Conservation (phyloP, 352 stramenopile species). For the Saprolegnia parasitica region DNA sequence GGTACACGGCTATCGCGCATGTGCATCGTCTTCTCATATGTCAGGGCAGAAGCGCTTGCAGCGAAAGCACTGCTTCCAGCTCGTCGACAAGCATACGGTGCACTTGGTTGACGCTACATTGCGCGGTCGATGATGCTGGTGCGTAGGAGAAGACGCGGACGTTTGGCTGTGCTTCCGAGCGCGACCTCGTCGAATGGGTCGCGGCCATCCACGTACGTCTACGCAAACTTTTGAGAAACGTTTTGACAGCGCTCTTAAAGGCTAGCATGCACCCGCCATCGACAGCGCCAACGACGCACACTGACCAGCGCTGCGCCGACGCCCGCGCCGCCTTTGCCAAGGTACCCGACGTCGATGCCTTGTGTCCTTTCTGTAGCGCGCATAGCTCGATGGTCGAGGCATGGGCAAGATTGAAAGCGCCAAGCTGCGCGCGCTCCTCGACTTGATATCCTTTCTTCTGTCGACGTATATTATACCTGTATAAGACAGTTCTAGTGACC, state of each 20-base stretch:
- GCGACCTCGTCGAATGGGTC: slow-evolving; percentile 54
- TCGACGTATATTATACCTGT: not conserved
- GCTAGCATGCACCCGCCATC: not conserved
- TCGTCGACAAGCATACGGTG: slow-evolving; percentile 51
- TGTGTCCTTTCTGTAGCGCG: too few relatives aligned
- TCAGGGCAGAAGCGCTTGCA: slow-evolving; percentile 46
- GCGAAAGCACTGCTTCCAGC: slow-evolving; percentile 61
- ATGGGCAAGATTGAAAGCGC: slow-evolving; percentile 41
- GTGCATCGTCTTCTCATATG: not conserved
- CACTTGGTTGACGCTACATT: not conserved
- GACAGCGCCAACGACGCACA: not conserved
- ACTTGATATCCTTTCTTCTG: slow-evolving; percentile 48
- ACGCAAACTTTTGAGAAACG: not conserved
- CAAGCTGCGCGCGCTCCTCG: slow-evolving; percentile 47
- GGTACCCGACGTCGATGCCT: slow-evolving; percentile 32
- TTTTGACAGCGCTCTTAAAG: not conserved
- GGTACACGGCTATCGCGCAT: slow-evolving; percentile 28
- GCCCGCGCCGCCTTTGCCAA: slow-evolving; percentile 47
- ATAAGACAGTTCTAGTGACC: not conserved
- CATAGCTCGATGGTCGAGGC: slow-evolving; percentile 42
- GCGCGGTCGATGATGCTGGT: not conserved
- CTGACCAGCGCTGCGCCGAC: not conserved
- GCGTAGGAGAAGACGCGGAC: slow-evolving; percentile 38
- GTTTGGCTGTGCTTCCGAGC: slow-evolving; percentile 57
- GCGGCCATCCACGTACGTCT: not conserved